Conservation (phyloP, 257 asterid species). For the Ajuga chamaepitys region DNA sequence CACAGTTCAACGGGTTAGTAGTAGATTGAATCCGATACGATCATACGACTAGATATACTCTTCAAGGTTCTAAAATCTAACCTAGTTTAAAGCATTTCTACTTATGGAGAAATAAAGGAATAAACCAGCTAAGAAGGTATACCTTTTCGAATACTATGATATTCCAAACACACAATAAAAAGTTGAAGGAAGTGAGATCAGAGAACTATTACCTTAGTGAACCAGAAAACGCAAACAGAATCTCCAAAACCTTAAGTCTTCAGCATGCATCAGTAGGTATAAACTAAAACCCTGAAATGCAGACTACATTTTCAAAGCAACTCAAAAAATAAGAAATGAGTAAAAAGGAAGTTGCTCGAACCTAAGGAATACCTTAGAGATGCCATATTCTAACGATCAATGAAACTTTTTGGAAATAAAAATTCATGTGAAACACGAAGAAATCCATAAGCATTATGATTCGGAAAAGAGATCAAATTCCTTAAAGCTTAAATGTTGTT, state of each 20-base stretch:
- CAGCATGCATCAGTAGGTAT: background rate
- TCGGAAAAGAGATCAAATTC: too few species aligned
- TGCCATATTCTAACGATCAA: too few species aligned
- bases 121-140: conserved; percentile 11
- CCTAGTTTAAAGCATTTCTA: background rate
- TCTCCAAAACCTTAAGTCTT: conserved; percentile 12
- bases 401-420: too few species aligned
- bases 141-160: conserved; percentile 5
- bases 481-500: too few species aligned
- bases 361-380: background rate
- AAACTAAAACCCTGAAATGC: conserved; percentile 14
- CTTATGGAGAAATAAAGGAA: conserved; percentile 11
- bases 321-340: conserved; percentile 13
- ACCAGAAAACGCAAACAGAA: background rate
- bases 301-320: conserved; percentile 5
- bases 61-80: conserved; percentile 16
- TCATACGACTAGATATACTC: conserved; percentile 23
- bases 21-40: conserved; percentile 26
- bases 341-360: background rate
- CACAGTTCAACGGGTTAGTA: conserved; percentile 29
- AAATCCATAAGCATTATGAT: too few species aligned
- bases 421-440: too few species aligned
- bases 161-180: background rate
- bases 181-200: conserved; percentile 13
- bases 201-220: conserved; percentile 23